A percentile compares a stretch with the other conserved stretches of the same genome.
phyloP scores from a whole-genome alignment of 2,329 filamentous ascomycete species.

The Cladosporium sp. region DNA sequence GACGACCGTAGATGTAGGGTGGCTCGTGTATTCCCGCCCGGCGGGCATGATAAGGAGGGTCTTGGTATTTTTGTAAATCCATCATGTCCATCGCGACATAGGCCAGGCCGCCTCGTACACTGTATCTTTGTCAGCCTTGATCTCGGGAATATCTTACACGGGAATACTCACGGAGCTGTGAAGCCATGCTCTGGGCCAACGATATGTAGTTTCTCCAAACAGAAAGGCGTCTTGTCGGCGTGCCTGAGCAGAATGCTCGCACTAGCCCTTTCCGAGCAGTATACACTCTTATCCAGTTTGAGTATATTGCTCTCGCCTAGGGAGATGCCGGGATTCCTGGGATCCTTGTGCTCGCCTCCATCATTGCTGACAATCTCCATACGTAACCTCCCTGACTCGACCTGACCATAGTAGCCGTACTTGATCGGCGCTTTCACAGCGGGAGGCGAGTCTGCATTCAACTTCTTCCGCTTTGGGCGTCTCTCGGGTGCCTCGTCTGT shows the following conservation, averaged over 20 bases:
- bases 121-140: constrained; percentile 35
- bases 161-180: constrained; percentile 72
- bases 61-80: constrained; percentile 56
- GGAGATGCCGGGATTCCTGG: constrained; percentile 37
- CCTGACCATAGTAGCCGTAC: constrained; percentile 84
- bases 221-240: constrained; percentile 75
- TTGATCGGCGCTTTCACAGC: constrained; percentile 48
- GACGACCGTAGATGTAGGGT: constrained; percentile 24
- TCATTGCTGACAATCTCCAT: constrained; percentile 92
- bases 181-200: constrained; percentile 78
- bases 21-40: constrained; percentile 22
- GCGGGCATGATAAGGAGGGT: constrained; percentile 26
- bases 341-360: constrained; percentile 64
- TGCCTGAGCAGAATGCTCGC: constrained; percentile 87
- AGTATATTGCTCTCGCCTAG: constrained; percentile 79
- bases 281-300: constrained; percentile 76
- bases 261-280: constrained; percentile 81
- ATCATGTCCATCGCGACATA: constrained; percentile 85
- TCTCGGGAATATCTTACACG: neutral
- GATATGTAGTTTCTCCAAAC: constrained; percentile 79
- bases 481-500: constrained; percentile 14
- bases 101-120: constrained; percentile 85
- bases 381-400: constrained; percentile 72
- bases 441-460: constrained; percentile 30
- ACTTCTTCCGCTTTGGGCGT: constrained; percentile 35